Evolutionary conservation across 129 eudicot genomes (phyloP), one percentile per base, ranked within the genome.

Genomic region (Lactuca saligna): DNA sequence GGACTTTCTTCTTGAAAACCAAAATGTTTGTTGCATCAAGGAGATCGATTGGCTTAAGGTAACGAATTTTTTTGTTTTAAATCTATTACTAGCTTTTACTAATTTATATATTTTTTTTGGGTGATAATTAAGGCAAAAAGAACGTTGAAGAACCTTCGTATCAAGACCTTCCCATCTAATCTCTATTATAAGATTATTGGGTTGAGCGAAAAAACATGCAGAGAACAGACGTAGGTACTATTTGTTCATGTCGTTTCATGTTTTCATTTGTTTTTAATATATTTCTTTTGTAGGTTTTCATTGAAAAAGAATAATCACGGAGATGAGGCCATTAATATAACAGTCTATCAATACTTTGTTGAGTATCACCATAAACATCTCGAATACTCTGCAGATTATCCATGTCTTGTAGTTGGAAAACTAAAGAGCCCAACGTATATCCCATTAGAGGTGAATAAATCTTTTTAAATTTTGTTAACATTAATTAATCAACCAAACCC

Each of bases 331-430:
- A 17, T 58, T 33, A 95, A 87, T 75, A 64, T 92, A 0, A 82
- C 91, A 0, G 95, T 88, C 2, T 86, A 77, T 51, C 89, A 88
- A 7, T 92, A 88, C 79, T 92, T 80, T 70, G 91, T 83, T 4
- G 75, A 79, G 12, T 25, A 71, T 29, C 91, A 87, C 7, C 56
- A 61, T 15, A 83, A 80, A 20, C 74, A 73, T 20, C 61, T 6
- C 29, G 72, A 32, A 77, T 65, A 0, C 60, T 91, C 96, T 34
- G 87, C 66, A 10, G 87, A 88, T 58, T 68, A 82, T 8, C 98
- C 98, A 1, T 92, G 98, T 71, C 77, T 92, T 17, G 88, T 88
- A 81, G 98, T 88, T 25, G 98, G 96, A 15, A 92, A 81, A 39
- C 88, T 95, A 0, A 88, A 82, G 69, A 78, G 90, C 3, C 98